Evolutionary conservation across 257 asterid species (phyloP).

Genomic region (Plantago ovata): DNA sequence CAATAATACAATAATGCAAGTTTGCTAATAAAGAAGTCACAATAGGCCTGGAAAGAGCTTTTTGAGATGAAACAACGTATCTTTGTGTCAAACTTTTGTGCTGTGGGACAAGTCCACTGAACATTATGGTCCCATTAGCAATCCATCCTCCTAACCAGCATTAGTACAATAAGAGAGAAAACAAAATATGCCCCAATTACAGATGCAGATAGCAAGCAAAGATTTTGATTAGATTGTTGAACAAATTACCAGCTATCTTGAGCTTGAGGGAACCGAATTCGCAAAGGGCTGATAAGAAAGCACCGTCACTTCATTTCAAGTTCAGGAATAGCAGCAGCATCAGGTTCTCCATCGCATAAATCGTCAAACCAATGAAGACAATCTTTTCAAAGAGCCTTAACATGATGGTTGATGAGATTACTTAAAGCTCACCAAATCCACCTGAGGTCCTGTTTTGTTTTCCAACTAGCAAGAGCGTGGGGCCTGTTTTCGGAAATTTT

Average conservation of each 20-base stretch:
- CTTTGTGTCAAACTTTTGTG: constrained; percentile 18
- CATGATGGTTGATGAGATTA: too few species aligned
- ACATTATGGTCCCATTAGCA: constrained; percentile 17
- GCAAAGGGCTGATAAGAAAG: not conserved
- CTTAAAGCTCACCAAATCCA: too few species aligned
- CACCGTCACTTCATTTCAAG: too few species aligned
- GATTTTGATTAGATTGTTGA: not conserved
- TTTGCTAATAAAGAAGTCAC: constrained; percentile 23
- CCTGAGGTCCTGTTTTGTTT: too few species aligned
- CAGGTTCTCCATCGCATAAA: not conserved
- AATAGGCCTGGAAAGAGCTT: constrained; percentile 22
- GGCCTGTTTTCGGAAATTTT: too few species aligned
- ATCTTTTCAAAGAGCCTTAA: too few species aligned
- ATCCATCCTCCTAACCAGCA: constrained; percentile 16
- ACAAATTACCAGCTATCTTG: not conserved
- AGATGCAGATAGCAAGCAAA: constrained; percentile 44
- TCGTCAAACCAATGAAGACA: not conserved
- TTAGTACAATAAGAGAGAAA: not conserved
- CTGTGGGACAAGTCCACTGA: constrained; percentile 30
- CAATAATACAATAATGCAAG: constrained; percentile 7
- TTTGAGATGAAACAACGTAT: constrained; percentile 26
- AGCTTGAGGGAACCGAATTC: not conserved
- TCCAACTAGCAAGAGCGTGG: too few species aligned
- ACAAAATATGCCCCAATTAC: constrained; percentile 12
- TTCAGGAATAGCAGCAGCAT: constrained; percentile 1